phyloP scores from a whole-genome alignment of 2,329 filamentous ascomycete genomes.

The Ramularia collo-cygni region DNA sequence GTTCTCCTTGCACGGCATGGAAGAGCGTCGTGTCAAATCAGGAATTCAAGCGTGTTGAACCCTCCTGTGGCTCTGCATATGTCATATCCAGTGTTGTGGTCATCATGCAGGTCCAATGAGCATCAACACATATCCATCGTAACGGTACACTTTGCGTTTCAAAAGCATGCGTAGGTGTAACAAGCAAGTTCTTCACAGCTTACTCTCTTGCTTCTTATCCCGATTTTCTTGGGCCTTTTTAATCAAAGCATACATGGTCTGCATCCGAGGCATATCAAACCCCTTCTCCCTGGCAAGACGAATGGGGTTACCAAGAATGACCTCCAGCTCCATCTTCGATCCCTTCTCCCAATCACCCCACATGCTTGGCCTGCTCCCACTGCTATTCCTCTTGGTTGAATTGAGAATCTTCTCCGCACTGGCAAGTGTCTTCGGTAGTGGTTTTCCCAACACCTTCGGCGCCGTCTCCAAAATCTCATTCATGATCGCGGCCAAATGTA shows the following conservation, averaged over 20 bases:
- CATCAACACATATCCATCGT: no score
- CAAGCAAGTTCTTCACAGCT: no score
- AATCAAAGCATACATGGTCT: slow-evolving; percentile 60
- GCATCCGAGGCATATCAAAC: slow-evolving; percentile 59
- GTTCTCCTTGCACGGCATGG: no score
- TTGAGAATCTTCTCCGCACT: slow-evolving; percentile 55
- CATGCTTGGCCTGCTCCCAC: slow-evolving; percentile 58
- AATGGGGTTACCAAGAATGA: slow-evolving; percentile 65
- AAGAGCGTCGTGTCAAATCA: no score
- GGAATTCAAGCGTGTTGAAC: no score
- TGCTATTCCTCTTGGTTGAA: slow-evolving; percentile 56
- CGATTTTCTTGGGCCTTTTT: slow-evolving; percentile 54
- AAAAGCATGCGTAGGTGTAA: no score
- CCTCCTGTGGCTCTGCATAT: no score
- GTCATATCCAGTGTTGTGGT: no score
- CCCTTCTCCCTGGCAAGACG: slow-evolving; percentile 56
- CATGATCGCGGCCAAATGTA: slow-evolving; percentile 61
- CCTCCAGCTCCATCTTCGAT: slow-evolving; percentile 62
- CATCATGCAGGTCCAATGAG: no score
- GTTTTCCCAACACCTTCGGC: slow-evolving; percentile 55
- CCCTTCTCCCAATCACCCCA: slow-evolving; percentile 62
- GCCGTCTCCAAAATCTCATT: slow-evolving; percentile 60
- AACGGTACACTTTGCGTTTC: no score
- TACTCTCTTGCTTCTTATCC: slow-evolving; percentile 32
- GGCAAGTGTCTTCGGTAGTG: slow-evolving; percentile 55